Base-by-base conservation (phyloP, 495 filamentous ascomycete species). In the Cairneyella variabilis region DNA sequence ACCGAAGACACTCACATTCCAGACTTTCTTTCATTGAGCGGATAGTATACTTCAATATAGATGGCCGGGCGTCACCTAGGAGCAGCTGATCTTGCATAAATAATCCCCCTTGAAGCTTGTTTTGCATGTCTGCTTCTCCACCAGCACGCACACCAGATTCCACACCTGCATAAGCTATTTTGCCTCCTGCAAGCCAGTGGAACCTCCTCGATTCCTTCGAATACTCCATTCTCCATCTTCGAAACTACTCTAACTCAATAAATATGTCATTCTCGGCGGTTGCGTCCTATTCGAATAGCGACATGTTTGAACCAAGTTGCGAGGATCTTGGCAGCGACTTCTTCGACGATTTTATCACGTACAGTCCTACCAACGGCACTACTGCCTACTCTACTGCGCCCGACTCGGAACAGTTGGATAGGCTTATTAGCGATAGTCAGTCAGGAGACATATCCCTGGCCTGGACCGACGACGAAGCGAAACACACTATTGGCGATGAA, bases 281-380 rank as follows among this genome's bases (percentile, higher is more conserved):
- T 28, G 54, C 46, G 3, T 21, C 48, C 11, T 56, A 32, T 25
- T 28, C 41, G 25, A 16, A 22, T 42, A 25, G 40, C 18, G 40
- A 57, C 20, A 20, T 54, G 25, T 59, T 54, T 14, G 48, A 30
- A 18, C 58, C 45, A 47, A 47, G 47, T 36, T 53, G 27, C 28
- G 58, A 58, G 9, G 56, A 61, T 1, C 49, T 60, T 21, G 36
- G 37, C 48, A 52, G 36, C 46, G 62, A 65, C n/a, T 58, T 65
- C 49, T 65, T 65, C 36, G 62, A 65, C 37, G 38, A 65, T 30
- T 62, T 57, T 34, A 48, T 65, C 22, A 58, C 48, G 18, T 60
- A 61, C 46, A 55, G 45, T 28, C 37, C 53, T 21, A 25, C 26
- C n/a, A 30, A 53, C 34, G 51, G n/a, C 7, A 37, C 23, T 16